Base-by-base conservation (phyloP, 352 stramenopile species). In the Phytophthora ramorum region DNA sequence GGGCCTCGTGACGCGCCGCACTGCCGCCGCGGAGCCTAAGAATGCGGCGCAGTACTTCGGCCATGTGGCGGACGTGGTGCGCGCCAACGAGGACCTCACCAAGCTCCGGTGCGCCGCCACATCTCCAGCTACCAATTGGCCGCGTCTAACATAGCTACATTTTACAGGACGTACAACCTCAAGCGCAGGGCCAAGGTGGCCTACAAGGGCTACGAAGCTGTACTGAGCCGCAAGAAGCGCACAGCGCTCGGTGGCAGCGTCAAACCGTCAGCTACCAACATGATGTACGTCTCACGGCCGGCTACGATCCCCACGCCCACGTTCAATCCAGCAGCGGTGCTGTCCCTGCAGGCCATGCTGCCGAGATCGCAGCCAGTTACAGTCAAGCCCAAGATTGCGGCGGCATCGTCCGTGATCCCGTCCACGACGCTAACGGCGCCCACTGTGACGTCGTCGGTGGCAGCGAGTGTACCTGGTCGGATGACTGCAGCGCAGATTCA, bases 171-270 rank as follows among this genome's bases (percentile, higher is more conserved):
- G 32, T 87, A 89, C 63, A 91, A 87, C 53, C 69, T 92, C 32
- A 93, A 91, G 70, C 81, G 87, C 47, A 65, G 82, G 30, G 77
- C 75, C 50, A 78, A 86, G 40, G 70, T 92, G 2, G 73, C 76
- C 7, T 79, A 81, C 51, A 68, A 90, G 16, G 87, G 85, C 34
- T 93, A 93, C 58, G 87, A 95, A 63, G 75, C 79, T 7, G 87
- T 95, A 17, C 57, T 95, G 22, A 93, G 76, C 54, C 75, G 81
- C 28, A 90, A 89, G 58, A 95, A 95, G 60, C 85, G 87, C 24
- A 58, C 64, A 8, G 48, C 61, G 0, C 53, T 84, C 10, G 63
- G 58, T 7, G 40, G 38, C 7, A 69, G 44, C 28, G 37, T 73
- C 10, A 83, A 80, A 19, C 46, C 71, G 4, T 70, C 58, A 14